Percentiles rank a stretch among this genome's conserved stretches.
These are phyloP conservation scores for Lepidium didymum DNA, from an alignment of 345 rosid genomes.

Conservation along the genomic window DNA sequence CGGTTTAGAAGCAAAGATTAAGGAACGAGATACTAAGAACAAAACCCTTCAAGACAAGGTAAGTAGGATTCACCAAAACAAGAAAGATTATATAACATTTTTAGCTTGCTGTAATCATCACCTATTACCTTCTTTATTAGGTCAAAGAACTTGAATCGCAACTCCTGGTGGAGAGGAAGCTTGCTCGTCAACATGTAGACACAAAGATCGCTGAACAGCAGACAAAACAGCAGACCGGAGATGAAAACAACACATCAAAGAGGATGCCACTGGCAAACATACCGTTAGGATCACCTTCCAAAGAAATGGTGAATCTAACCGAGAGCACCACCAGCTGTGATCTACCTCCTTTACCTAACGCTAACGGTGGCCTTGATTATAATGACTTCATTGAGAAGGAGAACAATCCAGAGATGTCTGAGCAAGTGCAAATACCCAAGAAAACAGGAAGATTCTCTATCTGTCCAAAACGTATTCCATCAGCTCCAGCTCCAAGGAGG, in stretches of 20 bases:
- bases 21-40: slow-evolving; percentile 70
- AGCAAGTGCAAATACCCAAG: slow-evolving; percentile 43
- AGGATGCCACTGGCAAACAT: slow-evolving; percentile 54
- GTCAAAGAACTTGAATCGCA: slow-evolving; percentile 87
- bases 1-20: slow-evolving; percentile 62
- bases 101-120: neutral
- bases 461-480: slow-evolving; percentile 40
- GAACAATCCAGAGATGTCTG: slow-evolving; percentile 66
- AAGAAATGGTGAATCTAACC: slow-evolving; percentile 36
- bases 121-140: slow-evolving; percentile 31
- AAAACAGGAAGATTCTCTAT: slow-evolving; percentile 75
- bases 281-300: slow-evolving; percentile 29
- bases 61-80: slow-evolving; percentile 1
- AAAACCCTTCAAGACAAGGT: slow-evolving; percentile 88
- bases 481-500: slow-evolving; percentile 56
- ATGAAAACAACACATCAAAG: slow-evolving; percentile 32
- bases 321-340: slow-evolving; percentile 35
- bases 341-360: slow-evolving; percentile 34
- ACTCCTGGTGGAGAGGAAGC: slow-evolving; percentile 83
- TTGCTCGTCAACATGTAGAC: slow-evolving; percentile 93
- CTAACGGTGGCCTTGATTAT: slow-evolving; percentile 32
- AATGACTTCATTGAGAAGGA: slow-evolving; percentile 65
- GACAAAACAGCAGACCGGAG: slow-evolving; percentile 45
- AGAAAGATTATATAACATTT: neutral
- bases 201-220: slow-evolving; percentile 73